Evolutionary conservation across 495 filamentous ascomycete species (phyloP).

Genomic region (Lophium mytilinum): DNA sequence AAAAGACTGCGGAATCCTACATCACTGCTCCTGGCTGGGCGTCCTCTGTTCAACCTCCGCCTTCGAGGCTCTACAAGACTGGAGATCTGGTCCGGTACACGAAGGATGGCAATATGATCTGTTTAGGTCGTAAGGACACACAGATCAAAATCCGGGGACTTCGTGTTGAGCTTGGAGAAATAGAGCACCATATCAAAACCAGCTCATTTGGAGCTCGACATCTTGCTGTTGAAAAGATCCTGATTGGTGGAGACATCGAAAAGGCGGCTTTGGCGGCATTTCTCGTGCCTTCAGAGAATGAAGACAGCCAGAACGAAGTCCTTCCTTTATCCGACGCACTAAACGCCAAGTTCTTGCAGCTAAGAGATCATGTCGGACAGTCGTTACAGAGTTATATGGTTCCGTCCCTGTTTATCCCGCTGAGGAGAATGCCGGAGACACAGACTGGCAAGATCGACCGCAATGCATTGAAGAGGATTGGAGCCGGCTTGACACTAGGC

Average conservation of each 20-base stretch:
- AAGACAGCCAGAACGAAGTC: not conserved
- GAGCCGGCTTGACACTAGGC: constrained; percentile 35
- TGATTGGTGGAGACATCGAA: constrained; percentile 27
- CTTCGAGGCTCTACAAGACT: constrained; percentile 40
- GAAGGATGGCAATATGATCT: constrained; percentile 24
- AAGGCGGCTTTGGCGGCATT: constrained; percentile 31
- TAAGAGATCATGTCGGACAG: constrained; percentile 5
- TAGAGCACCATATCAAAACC: constrained; percentile 24
- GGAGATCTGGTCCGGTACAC: constrained; percentile 34
- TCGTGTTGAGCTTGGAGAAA: constrained; percentile 6
- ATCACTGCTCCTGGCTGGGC: constrained; percentile 40
- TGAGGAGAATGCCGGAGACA: constrained; percentile 6
- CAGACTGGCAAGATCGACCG: constrained; percentile 17
- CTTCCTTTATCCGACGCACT: not conserved
- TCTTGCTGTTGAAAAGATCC: constrained; percentile 19
- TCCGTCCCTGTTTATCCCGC: constrained; percentile 11
- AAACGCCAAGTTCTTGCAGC: constrained; percentile 4
- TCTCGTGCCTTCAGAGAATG: constrained; percentile 4
- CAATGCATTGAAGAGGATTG: constrained; percentile 22
- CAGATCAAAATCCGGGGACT: constrained; percentile 9
- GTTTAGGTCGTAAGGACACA: constrained; percentile 4
- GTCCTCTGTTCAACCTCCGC: constrained; percentile 7
- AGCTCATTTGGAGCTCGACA: constrained; percentile 2
- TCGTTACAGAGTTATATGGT: constrained; percentile 19
- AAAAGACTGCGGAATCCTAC: constrained; percentile 39